Percentiles rank a stretch among this genome's conserved stretches.
Evolutionary conservation across 179 eudicot genomes (phyloP).

Genomic region (Patellifolia procumbens): DNA sequence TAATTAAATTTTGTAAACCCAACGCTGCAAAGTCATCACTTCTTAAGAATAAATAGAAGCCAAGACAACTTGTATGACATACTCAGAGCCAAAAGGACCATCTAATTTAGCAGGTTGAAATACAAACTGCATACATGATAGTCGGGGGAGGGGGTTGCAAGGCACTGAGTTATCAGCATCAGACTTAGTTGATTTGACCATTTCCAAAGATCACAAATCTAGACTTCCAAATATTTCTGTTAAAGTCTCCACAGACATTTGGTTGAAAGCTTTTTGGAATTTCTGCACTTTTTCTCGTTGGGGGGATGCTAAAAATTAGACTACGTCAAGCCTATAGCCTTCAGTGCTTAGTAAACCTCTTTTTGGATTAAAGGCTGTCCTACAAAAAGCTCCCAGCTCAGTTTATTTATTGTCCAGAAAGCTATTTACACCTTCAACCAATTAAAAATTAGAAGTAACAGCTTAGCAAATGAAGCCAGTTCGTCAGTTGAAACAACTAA

Average conservation of each 20-base stretch:
- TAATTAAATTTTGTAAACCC: constrained; percentile 17
- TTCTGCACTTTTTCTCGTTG: no score
- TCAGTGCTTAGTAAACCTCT: not conserved
- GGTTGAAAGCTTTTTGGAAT: no score
- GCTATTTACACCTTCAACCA: not conserved
- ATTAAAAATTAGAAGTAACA: not conserved
- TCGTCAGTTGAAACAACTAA: not conserved
- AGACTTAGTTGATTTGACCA: no score
- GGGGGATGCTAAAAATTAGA: not conserved
- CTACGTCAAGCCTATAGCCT: not conserved
- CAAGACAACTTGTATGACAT: not conserved
- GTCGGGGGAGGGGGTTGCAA: no score
- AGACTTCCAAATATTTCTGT: not conserved
- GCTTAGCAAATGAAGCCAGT: not conserved
- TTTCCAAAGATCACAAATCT: not conserved
- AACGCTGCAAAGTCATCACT: not conserved
- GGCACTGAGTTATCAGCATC: not conserved
- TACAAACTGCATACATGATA: not conserved
- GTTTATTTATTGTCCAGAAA: not conserved
- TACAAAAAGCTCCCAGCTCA: not conserved
- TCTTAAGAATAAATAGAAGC: not conserved
- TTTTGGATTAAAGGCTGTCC: not conserved
- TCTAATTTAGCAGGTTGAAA: not conserved
- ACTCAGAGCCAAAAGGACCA: not conserved
- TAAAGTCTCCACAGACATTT: not conserved